Evolutionary conservation across 2,329 filamentous ascomycete species (phyloP), one percentile per base, ranked within the genome.

Genomic region (Neofusicoccum cordaticola): DNA sequence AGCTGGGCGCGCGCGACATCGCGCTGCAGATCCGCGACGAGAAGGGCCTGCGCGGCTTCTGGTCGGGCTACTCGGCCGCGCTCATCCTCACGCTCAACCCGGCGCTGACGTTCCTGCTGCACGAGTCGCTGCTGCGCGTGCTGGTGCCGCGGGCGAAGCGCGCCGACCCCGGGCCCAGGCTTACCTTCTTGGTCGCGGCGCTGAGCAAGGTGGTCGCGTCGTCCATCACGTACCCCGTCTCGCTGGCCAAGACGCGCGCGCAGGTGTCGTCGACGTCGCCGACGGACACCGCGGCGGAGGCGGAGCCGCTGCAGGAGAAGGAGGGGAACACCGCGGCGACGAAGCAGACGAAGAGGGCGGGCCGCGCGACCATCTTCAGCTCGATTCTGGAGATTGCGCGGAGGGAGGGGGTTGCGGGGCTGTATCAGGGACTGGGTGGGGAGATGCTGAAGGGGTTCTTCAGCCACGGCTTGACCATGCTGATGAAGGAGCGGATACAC

Each of bases 381-480:
- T 86, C 85, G 8, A 84, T 93, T 19, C 68, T 86, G 27, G 80
- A 82, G 19, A 84, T 86, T 64, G 80, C 79, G 37, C 83, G 82
- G 51, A 82, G 79, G 0, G 91, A 96, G 71, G 93, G 93, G 0
- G 66, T 88, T 0, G 73, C 74, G 3, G 89, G 88, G 0, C 78
- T 96, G 8, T 97, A 96, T 73, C 86, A 90, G 56, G 93, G 92
- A 4, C 80, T 96, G 0, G 83, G 83, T 13, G 90, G 88, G 4
- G 91, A 96, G 76, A 82, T 96, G 2, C 77, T 93, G 8, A 93
- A 93, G 71, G 90, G 90, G 0, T 96, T 96, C 78, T 88, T 97
- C 71, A 88, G 87, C 22, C 92, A 97, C 71, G 93, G 93, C 0
- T 84, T 93, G 60, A 94, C 92, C 0, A 96, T 96, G 91, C 80